Evolutionary conservation across 1,284 basidiomycete species (phyloP).

Genomic region (Rhodotorula sp.): DNA sequence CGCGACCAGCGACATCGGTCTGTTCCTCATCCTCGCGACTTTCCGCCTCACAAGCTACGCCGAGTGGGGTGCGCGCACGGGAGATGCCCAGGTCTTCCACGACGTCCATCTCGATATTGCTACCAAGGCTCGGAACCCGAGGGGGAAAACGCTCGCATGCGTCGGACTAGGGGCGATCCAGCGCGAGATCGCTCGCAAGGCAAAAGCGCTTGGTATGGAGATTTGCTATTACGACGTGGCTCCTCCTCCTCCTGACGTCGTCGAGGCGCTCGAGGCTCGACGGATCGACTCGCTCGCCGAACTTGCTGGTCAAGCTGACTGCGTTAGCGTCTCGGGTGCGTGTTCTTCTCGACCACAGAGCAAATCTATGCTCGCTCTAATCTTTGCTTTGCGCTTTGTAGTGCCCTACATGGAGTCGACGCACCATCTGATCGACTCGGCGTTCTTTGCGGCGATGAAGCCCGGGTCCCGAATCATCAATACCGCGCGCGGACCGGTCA

Average conservation of each 20-base stretch:
- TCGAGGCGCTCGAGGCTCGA: neutral
- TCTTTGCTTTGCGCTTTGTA: neutral
- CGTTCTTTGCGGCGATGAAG: conserved; percentile 1
- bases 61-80: conserved; percentile 8
- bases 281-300: conserved; percentile 1
- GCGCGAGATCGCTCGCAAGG: conserved; percentile 9
- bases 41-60: conserved; percentile 12
- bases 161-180: conserved; percentile 19
- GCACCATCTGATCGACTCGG: conserved; percentile 6
- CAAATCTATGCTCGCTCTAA: neutral
- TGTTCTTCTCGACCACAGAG: neutral
- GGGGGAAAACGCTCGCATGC: conserved; percentile 3
- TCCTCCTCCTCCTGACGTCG: neutral
- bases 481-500: conserved; percentile 11
- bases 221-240: conserved; percentile 11
- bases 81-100: conserved; percentile 1
- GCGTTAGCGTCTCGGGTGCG: conserved; percentile 11
- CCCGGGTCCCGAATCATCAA: conserved; percentile 11
- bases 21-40: conserved; percentile 13
- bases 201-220: conserved; percentile 1
- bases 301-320: conserved; percentile 3
- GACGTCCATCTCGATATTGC: conserved; percentile 8
- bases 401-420: conserved; percentile 10
- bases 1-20: conserved; percentile 5
- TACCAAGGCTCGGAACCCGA: neutral